These are phyloP conservation scores for Ceriops decandra DNA, from an alignment of 345 rosid genomes.

Conservation along the genomic window DNA sequence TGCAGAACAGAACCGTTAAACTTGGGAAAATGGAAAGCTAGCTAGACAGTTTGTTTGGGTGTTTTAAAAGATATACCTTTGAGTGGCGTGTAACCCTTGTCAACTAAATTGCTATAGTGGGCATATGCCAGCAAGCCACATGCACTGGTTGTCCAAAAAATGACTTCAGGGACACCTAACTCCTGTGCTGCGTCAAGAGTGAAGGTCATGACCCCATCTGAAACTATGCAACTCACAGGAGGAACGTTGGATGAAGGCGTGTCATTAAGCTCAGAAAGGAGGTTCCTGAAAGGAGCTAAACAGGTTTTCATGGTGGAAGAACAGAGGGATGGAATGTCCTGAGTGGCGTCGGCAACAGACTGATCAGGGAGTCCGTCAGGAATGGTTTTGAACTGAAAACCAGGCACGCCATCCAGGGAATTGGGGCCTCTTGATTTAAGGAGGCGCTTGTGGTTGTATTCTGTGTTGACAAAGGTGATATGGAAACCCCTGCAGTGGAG, in stretches of 20 bases:
- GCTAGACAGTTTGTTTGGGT: no score
- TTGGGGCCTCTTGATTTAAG: constrained; percentile 18
- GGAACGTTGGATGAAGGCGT: constrained; percentile 9
- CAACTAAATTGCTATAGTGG: constrained; percentile 2
- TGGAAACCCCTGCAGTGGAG: constrained; percentile 17
- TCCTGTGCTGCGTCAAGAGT: constrained; percentile 17
- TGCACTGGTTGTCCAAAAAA: constrained; percentile 23
- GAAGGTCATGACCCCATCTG: constrained; percentile 16
- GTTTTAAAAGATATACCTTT: constrained; percentile 7
- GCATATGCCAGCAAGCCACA: constrained; percentile 16
- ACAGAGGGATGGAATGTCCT: constrained; percentile 18
- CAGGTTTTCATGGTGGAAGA: neutral
- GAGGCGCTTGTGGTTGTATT: constrained; percentile 16
- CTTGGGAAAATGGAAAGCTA: no score
- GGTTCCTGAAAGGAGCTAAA: constrained; percentile 6
- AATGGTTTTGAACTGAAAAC: constrained; percentile 15
- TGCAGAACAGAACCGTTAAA: no score
- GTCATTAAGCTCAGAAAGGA: neutral
- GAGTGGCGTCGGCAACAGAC: constrained; percentile 7
- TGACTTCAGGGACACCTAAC: constrained; percentile 11
- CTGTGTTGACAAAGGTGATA: constrained; percentile 8
- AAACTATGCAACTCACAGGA: constrained; percentile 13
- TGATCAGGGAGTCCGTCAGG: constrained; percentile 19
- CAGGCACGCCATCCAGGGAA: constrained; percentile 15
- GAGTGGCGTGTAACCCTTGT: constrained; percentile 10